Evolutionary conservation across 169 alveolate genomes (phyloP).

Genomic region (Perkinsus marinus): DNA sequence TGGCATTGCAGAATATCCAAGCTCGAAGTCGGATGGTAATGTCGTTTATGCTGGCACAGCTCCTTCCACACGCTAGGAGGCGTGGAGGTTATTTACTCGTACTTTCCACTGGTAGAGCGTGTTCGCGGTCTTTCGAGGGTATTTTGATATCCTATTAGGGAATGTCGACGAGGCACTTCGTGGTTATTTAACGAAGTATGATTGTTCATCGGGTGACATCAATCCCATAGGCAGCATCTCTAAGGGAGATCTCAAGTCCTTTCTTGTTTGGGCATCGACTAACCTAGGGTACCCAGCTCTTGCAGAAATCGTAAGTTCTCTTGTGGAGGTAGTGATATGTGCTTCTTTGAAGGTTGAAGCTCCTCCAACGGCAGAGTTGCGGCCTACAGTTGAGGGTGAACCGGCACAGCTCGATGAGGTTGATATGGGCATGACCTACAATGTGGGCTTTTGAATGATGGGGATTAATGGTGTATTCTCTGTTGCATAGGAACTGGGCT

Average conservation of each 20-base stretch:
- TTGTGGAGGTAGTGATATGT: not conserved
- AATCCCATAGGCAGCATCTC: conserved; percentile 72
- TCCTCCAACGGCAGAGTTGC: conserved; percentile 64
- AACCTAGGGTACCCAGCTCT: not conserved
- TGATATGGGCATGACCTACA: conserved; percentile 71
- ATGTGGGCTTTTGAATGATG: not conserved
- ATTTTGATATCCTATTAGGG: conserved; percentile 25
- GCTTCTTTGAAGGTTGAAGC: conserved; percentile 20
- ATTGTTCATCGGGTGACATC: conserved; percentile 74
- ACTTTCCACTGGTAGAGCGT: not conserved
- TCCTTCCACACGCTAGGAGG: conserved; percentile 32
- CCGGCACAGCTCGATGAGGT: conserved; percentile 46
- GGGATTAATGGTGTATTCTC: not conserved
- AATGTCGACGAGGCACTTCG: conserved; percentile 55
- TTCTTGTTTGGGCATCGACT: not conserved
- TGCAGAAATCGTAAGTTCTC: not conserved
- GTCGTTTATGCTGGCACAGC: conserved; percentile 43
- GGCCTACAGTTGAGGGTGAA: conserved; percentile 22
- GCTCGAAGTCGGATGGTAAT: conserved; percentile 49
- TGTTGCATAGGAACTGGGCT: conserved; percentile 30
- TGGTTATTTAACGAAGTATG: conserved; percentile 75
- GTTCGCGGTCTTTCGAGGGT: not conserved
- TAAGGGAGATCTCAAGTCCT: conserved; percentile 22
- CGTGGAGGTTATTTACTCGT: not conserved
- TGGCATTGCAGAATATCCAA: conserved; percentile 45